Evolutionary conservation across 1,284 basidiomycete genomes (phyloP).

Genomic region (Sanghuangporus baumii): DNA sequence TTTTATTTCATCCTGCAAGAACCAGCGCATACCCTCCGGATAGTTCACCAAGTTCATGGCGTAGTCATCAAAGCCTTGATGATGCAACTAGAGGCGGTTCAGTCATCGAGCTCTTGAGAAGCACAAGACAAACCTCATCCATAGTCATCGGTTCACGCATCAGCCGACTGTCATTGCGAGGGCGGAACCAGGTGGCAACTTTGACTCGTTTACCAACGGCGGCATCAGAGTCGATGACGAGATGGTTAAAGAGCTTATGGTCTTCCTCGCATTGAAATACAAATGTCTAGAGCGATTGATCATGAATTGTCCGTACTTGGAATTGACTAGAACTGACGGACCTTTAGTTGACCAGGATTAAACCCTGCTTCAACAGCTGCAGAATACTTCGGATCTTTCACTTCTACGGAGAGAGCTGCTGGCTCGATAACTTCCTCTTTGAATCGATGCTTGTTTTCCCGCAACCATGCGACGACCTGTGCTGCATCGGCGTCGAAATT

Average conservation of each 20-base stretch:
- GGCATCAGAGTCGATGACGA: slow-evolving; percentile 56
- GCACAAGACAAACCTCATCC: slow-evolving; percentile 45
- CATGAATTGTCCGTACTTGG: slow-evolving; percentile 2
- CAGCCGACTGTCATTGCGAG: slow-evolving; percentile 31
- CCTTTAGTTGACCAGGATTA: slow-evolving; percentile 53
- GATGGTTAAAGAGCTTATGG: slow-evolving; percentile 61
- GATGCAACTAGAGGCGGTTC: slow-evolving; percentile 41
- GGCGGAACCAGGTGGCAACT: slow-evolving; percentile 63
- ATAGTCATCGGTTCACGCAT: slow-evolving; percentile 45
- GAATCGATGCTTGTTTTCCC: slow-evolving; percentile 64
- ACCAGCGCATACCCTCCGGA: slow-evolving; percentile 61
- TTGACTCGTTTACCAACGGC: slow-evolving; percentile 48
- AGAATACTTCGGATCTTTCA: slow-evolving; percentile 61
- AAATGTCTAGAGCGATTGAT: slow-evolving; percentile 60
- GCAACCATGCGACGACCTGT: slow-evolving; percentile 74
- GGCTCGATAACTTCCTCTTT: slow-evolving; percentile 85
- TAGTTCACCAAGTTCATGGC: slow-evolving; percentile 74
- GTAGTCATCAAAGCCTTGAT: slow-evolving; percentile 76
- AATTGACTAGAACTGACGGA: slow-evolving; percentile 26
- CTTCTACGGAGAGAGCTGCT: slow-evolving; percentile 64
- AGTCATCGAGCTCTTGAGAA: slow-evolving; percentile 10
- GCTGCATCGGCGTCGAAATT: slow-evolving; percentile 54
- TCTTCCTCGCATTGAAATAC: slow-evolving; percentile 85
- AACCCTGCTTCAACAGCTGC: slow-evolving; percentile 78
- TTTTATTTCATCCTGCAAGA: slow-evolving; percentile 51